Percentiles rank a stretch among this genome's conserved stretches.
These are phyloP conservation scores for Basipetospora chlamydospora DNA, from an alignment of 2,329 filamentous ascomycete species.

Conservation along the genomic window DNA sequence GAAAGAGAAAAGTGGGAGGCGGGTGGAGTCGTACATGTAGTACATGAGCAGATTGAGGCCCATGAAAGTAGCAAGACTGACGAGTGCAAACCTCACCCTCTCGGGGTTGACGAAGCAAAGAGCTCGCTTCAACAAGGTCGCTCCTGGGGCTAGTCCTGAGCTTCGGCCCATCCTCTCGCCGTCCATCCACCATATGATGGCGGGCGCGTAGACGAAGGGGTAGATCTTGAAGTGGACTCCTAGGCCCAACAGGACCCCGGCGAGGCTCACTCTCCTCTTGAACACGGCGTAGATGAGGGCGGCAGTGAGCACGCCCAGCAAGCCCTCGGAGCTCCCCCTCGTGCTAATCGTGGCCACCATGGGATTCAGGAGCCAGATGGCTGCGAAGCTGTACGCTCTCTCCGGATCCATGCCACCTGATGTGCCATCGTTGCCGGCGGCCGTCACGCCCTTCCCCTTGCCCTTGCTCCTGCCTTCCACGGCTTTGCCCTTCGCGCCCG, in stretches of 20 bases:
- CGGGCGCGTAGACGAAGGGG: constrained; percentile 84
- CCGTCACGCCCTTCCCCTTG: not conserved
- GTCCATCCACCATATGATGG: constrained; percentile 71
- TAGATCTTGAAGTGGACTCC: constrained; percentile 98
- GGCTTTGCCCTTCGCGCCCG: not conserved
- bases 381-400: constrained; percentile 59
- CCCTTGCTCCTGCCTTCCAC: not conserved
- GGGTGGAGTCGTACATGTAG: constrained; percentile 34
- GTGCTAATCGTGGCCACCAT: constrained; percentile 98
- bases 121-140: constrained; percentile 13
- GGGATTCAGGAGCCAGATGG: constrained; percentile 88
- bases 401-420: constrained; percentile 27
- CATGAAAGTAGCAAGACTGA: constrained; percentile 60
- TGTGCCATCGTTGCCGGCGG: constrained; percentile 15
- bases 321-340: constrained; percentile 79
- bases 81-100: constrained; percentile 42
- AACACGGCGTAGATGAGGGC: constrained; percentile 72
- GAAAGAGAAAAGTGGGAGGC: not conserved
- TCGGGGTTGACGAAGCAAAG: constrained; percentile 33
- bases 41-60: constrained; percentile 70
- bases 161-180: constrained; percentile 24
- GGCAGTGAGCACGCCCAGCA: constrained; percentile 74
- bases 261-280: constrained; percentile 43
- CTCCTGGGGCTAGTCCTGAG: not conserved
- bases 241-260: constrained; percentile 64